phyloP scores from a whole-genome alignment of 2,329 filamentous ascomycete genomes.

The Fonsecaea monophora region DNA sequence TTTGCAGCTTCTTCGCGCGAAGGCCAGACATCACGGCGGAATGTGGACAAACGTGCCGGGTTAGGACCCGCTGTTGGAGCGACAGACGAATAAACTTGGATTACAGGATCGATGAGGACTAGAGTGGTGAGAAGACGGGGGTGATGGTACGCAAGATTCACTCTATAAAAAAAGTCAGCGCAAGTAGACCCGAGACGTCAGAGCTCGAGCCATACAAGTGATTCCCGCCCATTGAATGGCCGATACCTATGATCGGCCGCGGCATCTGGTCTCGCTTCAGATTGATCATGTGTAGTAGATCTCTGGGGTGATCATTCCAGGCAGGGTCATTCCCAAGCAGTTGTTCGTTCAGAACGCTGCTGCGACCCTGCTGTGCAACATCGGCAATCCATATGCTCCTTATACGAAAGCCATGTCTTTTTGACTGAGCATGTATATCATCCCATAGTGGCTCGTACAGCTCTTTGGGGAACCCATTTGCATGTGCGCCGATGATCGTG shows the following conservation, averaged over 20 bases:
- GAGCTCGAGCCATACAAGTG: slow-evolving; percentile 55
- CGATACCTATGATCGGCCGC: slow-evolving; percentile 76
- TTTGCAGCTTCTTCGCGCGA: slow-evolving; percentile 72
- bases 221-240: slow-evolving; percentile 80
- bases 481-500: slow-evolving; percentile 62
- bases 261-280: slow-evolving; percentile 46
- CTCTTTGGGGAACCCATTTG: slow-evolving; percentile 64
- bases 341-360: slow-evolving; percentile 73
- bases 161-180: slow-evolving; percentile 25
- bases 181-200: neutral
- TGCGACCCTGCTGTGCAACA: slow-evolving; percentile 76
- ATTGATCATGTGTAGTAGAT: slow-evolving; percentile 67
- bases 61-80: slow-evolving; percentile 23
- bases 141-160: slow-evolving; percentile 62
- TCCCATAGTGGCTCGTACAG: slow-evolving; percentile 87
- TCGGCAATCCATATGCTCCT: slow-evolving; percentile 83
- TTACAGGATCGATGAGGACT: slow-evolving; percentile 71
- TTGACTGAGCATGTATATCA: slow-evolving; percentile 66
- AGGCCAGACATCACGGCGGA: slow-evolving; percentile 82
- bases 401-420: slow-evolving; percentile 66
- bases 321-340: slow-evolving; percentile 77
- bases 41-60: slow-evolving; percentile 74
- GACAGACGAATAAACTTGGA: slow-evolving; percentile 52
- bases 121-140: slow-evolving; percentile 76
- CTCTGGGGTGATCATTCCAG: slow-evolving; percentile 80